Conservation (phyloP, 257 asterid species). For the Catharanthus roseus region DNA sequence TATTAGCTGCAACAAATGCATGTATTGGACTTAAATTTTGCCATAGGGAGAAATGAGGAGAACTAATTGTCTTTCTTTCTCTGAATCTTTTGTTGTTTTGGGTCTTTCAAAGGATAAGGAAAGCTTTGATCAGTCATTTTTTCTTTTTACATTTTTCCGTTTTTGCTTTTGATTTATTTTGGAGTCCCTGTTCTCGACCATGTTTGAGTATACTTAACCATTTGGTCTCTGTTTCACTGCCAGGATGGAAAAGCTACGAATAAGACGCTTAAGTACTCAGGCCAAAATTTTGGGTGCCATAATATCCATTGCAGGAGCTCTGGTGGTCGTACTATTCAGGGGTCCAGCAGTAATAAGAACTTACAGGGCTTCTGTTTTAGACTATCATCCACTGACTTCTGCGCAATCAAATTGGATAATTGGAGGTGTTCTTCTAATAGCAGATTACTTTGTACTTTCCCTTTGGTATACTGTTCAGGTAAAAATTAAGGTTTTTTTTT, state of each 20-base stretch:
- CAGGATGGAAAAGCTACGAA: slow-evolving; percentile 73
- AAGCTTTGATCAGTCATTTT: not conserved
- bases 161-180: no score
- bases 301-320: slow-evolving; percentile 76
- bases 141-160: no score
- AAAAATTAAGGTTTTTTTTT: not conserved
- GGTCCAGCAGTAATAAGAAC: slow-evolving; percentile 50
- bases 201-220: not conserved
- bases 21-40: no score
- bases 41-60: not conserved
- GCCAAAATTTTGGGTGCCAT: slow-evolving; percentile 71
- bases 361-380: slow-evolving; percentile 13
- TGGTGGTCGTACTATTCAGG: slow-evolving; percentile 59
- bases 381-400: slow-evolving; percentile 18
- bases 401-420: slow-evolving; percentile 59
- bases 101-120: not conserved
- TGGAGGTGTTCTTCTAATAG: slow-evolving; percentile 62
- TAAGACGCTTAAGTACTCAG: slow-evolving; percentile 49
- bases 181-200: no score
- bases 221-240: not conserved
- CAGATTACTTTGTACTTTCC: slow-evolving; percentile 60
- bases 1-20: no score
- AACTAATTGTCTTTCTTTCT: no score
- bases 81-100: no score
- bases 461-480: slow-evolving; percentile 88